Evolutionary conservation across 2,329 filamentous ascomycete species (phyloP), one percentile per base, ranked within the genome.

Genomic region (Podosphaera xanthii): DNA sequence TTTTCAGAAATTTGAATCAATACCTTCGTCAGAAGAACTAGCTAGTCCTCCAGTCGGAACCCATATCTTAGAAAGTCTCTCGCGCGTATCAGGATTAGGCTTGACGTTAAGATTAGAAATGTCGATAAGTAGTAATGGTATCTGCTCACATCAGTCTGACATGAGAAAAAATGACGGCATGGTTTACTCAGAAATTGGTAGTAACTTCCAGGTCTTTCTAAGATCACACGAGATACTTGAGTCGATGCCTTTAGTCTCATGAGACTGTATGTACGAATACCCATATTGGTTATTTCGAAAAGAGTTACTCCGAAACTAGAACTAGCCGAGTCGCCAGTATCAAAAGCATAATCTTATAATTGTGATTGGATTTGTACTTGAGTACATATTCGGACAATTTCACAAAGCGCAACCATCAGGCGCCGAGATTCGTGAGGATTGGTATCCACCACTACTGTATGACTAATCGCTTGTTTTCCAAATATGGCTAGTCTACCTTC

Each of bases 21-120:
- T n/a, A 79, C 77, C 74, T 71, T 80, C 80, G 58, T 76, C 74
- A 50, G 77, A 72, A 34, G 73, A 73, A 48, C 75, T 73, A 60
- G 81, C 75, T 59, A 86, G 80, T 6, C 84, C 82, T 50, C 83
- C 82, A 0, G 83, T 86, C 1, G 89, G 87, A 35, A 83, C 76
- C 87, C 90, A 96, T 70, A 89, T 79, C 53, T 76, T 82, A 2
- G 87, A 91, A 8, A 91, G 70, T 62, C 83, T 75, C 66, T 73
- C 76, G 63, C 80, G 73, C 53, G 75, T 72, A 71, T 83, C 79
- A 63, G 69, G 70, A 77, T 49, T 8, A 3, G 40, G n/a, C 40
- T 44, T 4, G n/a, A 44, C 3, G 0, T 44, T 3, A 12, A 44
- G 40, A 14, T 44, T 44, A 44, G 40, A 44, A 12, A 12, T 7